A percentile compares a stretch with the other conserved stretches of the same genome.
Evolutionary conservation across 495 filamentous ascomycete species (phyloP).

Genomic region (Filosporella fistucella): DNA sequence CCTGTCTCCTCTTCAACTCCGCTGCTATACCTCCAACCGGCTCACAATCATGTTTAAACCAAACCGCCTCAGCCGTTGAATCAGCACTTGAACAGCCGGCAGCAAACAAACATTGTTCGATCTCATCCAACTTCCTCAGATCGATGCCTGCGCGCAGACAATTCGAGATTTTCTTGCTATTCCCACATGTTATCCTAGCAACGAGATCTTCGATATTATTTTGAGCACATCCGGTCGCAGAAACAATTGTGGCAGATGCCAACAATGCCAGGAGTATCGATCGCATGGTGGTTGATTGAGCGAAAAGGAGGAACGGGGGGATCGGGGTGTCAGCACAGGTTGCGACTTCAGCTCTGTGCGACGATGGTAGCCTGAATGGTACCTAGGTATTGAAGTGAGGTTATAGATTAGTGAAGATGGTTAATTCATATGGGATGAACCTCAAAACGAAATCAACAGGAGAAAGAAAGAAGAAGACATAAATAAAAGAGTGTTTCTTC

Average conservation of each 20-base stretch:
- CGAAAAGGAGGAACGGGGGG: background rate
- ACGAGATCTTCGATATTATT: constrained; percentile 7
- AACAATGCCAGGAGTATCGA: constrained; percentile 10
- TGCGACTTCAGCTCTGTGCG: no score
- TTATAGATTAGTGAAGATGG: background rate
- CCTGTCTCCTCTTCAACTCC: constrained; percentile 13
- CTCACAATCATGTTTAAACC: constrained; percentile 10
- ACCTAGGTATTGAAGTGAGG: background rate
- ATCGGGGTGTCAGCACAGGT: background rate
- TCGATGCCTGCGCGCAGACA: constrained; percentile 8
- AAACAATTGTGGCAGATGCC: constrained; percentile 10
- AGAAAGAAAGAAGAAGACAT: background rate
- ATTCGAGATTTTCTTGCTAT: constrained; percentile 4
- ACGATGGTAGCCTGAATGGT: no score
- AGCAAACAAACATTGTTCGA: constrained; percentile 14
- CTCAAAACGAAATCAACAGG: background rate
- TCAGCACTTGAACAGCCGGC: constrained; percentile 9
- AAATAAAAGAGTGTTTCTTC: background rate
- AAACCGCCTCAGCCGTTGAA: constrained; percentile 8
- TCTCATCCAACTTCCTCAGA: constrained; percentile 1
- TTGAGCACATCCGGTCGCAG: constrained; percentile 7
- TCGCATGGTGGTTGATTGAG: constrained; percentile 13
- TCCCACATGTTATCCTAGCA: constrained; percentile 11
- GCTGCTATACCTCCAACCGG: background rate
- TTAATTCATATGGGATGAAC: no score